Evolutionary conservation across 2,329 filamentous ascomycete species (phyloP).

Genomic region (Atkinsonella texensis): DNA sequence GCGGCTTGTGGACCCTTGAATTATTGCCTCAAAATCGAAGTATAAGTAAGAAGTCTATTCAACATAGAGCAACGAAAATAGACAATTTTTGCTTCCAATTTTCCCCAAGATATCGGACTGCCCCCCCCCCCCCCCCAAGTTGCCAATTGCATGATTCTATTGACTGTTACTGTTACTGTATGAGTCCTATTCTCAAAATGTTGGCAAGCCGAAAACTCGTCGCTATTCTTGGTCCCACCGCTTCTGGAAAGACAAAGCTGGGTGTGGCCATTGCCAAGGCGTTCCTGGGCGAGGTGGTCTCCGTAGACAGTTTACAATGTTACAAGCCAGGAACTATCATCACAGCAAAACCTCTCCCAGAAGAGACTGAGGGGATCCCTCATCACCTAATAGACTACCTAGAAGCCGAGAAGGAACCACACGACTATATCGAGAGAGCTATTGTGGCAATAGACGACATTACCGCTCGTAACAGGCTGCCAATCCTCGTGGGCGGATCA

Average conservation of each 20-base stretch:
- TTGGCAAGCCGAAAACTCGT: not conserved
- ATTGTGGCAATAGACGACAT: not conserved
- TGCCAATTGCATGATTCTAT: too few species aligned
- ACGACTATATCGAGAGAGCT: not conserved
- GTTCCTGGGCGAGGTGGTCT: conserved; percentile 1
- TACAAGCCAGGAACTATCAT: not conserved
- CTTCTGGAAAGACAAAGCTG: conserved; percentile 3
- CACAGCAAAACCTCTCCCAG: not conserved
- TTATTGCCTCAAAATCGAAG: too few species aligned
- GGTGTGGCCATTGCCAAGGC: conserved; percentile 2
- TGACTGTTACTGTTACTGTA: too few species aligned
- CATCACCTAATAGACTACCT: conserved; percentile 2
- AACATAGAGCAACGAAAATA: not conserved
- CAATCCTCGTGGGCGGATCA: conserved; percentile 1
- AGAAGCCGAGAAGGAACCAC: conserved; percentile 1
- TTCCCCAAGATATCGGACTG: not conserved
- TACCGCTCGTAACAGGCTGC: not conserved
- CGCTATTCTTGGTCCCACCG: conserved; percentile 1
- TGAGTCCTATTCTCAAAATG: not conserved
- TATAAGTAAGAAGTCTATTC: not conserved
- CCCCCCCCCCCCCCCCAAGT: too few species aligned
- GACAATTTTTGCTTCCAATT: not conserved
- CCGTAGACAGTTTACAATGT: conserved; percentile 3
- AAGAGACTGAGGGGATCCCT: not conserved
- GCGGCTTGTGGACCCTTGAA: too few species aligned